Conservation (phyloP, 768 basidiomycete species). For the Auriscalpium microsporum region DNA sequence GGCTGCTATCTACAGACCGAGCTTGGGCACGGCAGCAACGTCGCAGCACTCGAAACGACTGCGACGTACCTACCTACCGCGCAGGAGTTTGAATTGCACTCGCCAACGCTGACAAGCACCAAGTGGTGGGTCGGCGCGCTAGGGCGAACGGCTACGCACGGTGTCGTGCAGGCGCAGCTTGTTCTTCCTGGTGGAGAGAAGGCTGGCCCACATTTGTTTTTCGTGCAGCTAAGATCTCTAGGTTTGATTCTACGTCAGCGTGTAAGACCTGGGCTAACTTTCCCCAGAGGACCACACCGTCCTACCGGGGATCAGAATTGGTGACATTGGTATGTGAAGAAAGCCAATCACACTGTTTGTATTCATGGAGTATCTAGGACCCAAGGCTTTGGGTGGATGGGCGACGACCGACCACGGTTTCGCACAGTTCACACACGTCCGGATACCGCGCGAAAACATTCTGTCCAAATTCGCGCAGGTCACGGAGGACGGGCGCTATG, state of each 20-base stretch:
- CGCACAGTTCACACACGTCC: slow-evolving; percentile 54
- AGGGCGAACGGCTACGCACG: slow-evolving; percentile 67
- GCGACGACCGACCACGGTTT: slow-evolving; percentile 59
- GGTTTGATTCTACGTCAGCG: slow-evolving; percentile 28
- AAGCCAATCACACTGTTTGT: neutral
- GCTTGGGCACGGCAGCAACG: slow-evolving; percentile 71
- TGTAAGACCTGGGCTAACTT: neutral
- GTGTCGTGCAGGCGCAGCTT: slow-evolving; percentile 68
- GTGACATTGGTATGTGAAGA: slow-evolving; percentile 52
- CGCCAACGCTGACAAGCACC: slow-evolving; percentile 62
- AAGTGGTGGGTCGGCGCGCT: slow-evolving; percentile 82
- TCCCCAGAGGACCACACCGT: slow-evolving; percentile 47
- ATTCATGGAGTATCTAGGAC: slow-evolving; percentile 30
- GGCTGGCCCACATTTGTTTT: slow-evolving; percentile 67
- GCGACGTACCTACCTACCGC: slow-evolving; percentile 64
- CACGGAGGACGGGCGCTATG: slow-evolving; percentile 54
- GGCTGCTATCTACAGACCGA: slow-evolving; percentile 74
- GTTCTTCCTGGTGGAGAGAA: slow-evolving; percentile 53
- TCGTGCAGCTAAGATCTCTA: slow-evolving; percentile 57
- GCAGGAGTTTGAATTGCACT: slow-evolving; percentile 66
- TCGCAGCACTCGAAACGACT: slow-evolving; percentile 61
- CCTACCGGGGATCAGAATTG: slow-evolving; percentile 53
- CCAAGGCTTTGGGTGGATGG: slow-evolving; percentile 45
- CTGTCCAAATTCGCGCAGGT: slow-evolving; percentile 67
- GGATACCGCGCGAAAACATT: slow-evolving; percentile 65